A percentile compares a stretch with the other conserved stretches of the same genome.
phyloP scores from a whole-genome alignment of 805 yeast species.

The Candida ulmi region DNA sequence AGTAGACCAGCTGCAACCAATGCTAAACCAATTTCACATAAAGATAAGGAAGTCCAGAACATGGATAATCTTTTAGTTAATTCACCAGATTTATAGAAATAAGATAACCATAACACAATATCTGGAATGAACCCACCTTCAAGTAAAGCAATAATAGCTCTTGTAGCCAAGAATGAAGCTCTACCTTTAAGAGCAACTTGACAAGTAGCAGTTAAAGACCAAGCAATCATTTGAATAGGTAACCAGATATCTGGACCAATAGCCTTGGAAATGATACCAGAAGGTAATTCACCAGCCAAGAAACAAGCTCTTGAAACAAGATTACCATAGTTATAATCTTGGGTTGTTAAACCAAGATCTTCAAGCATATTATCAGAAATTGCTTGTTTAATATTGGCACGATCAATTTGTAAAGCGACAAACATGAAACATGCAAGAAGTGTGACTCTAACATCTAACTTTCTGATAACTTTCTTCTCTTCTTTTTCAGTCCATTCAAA shows the following conservation, averaged over 20 bases:
- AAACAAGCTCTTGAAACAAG: constrained; percentile 43
- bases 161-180: constrained; percentile 38
- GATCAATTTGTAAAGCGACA: constrained; percentile 49
- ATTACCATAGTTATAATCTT: constrained; percentile 53
- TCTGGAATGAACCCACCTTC: constrained; percentile 72
- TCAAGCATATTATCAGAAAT: constrained; percentile 48
- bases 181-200: constrained; percentile 41
- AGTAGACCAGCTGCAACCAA: constrained; percentile 46
- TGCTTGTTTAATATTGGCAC: constrained; percentile 53
- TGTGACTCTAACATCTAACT: constrained; percentile 48
- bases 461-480: constrained; percentile 41
- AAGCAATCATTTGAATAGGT: constrained; percentile 49
- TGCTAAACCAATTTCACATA: constrained; percentile 40
- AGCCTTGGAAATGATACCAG: constrained; percentile 54
- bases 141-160: constrained; percentile 46
- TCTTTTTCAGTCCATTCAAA: constrained; percentile 48
- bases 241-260: constrained; percentile 59
- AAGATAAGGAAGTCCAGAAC: constrained; percentile 53
- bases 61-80: constrained; percentile 52
- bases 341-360: constrained; percentile 47
- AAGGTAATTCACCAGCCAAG: constrained; percentile 55
- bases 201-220: constrained; percentile 50
- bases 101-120: constrained; percentile 56
- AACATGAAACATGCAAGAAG: constrained; percentile 54
- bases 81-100: constrained; percentile 58